These are phyloP conservation scores for Heliamphora pulchella DNA, from an alignment of 179 eudicot genomes.

Conservation along the genomic window DNA sequence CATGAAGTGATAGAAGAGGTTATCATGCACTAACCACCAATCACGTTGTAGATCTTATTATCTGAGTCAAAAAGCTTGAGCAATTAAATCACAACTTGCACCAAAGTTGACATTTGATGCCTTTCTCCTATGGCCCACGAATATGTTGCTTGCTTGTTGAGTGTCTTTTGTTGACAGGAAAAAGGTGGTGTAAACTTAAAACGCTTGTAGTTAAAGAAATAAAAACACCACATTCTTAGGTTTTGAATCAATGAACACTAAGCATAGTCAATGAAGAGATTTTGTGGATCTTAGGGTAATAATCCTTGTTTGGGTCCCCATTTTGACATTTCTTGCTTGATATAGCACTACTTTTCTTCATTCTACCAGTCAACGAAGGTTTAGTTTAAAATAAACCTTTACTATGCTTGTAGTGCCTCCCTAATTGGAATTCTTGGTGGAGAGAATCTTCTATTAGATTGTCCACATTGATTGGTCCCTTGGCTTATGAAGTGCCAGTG, in stretches of 20 bases:
- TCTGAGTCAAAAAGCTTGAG: conserved; percentile 19
- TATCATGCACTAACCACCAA: conserved; percentile 25
- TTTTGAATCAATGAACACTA: neutral
- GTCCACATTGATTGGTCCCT: conserved; percentile 24
- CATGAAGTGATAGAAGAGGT: conserved; percentile 6
- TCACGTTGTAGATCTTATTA: conserved; percentile 22
- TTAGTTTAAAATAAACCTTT: conserved; percentile 9
- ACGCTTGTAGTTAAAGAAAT: neutral
- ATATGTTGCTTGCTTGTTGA: conserved; percentile 17
- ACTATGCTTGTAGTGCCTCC: conserved; percentile 13
- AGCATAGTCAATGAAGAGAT: conserved; percentile 19
- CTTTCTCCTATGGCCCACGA: conserved; percentile 25
- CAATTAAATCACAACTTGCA: conserved; percentile 29
- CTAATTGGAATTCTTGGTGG: conserved; percentile 10
- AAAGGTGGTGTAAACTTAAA: neutral
- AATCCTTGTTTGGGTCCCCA: conserved; percentile 13
- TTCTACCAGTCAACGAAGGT: conserved; percentile 17
- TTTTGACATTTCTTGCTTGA: conserved; percentile 21
- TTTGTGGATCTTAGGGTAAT: conserved; percentile 21
- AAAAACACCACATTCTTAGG: neutral
- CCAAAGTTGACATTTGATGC: conserved; percentile 25
- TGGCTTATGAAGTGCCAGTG: conserved; percentile 17
- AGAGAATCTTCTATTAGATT: conserved; percentile 19
- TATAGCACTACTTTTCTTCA: conserved; percentile 16
- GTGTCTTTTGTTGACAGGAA: conserved; percentile 24